Conservation (phyloP, 768 basidiomycete genomes). For the Rhodotorula sphaerocarpa region DNA sequence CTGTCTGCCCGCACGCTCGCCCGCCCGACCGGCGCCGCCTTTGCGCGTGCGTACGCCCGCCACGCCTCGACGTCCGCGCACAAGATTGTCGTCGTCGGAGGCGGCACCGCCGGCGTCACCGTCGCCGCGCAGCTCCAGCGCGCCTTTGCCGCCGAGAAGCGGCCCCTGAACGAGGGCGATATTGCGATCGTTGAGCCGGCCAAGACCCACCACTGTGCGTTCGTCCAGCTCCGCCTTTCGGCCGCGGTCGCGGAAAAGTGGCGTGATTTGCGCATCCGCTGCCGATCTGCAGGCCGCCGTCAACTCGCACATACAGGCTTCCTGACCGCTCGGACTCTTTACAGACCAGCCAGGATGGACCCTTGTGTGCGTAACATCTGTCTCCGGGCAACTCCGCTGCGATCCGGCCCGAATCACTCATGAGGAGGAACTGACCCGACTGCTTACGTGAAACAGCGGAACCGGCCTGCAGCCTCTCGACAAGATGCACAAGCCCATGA, state of each 20-base stretch:
- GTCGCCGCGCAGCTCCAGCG: constrained; percentile 82
- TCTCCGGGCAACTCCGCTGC: background rate
- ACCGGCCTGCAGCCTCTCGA: constrained; percentile 68
- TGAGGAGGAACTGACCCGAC: no score
- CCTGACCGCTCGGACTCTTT: no score
- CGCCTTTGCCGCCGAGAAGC: constrained; percentile 63
- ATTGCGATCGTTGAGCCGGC: constrained; percentile 78
- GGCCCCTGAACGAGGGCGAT: constrained; percentile 61
- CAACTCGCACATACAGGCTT: no score
- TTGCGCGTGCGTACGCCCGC: no score
- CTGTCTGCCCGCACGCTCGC: background rate
- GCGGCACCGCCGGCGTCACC: constrained; percentile 58
- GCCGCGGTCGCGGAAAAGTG: no score
- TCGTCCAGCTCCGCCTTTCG: background rate
- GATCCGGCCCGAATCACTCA: background rate
- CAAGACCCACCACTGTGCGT: constrained; percentile 76
- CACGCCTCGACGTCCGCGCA: constrained; percentile 36
- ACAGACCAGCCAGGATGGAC: constrained; percentile 76
- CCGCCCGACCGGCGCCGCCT: background rate
- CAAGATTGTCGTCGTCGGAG: constrained; percentile 80
- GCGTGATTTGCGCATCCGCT: background rate
- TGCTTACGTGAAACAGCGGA: no score
- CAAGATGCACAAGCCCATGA: constrained; percentile 56
- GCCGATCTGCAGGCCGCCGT: no score
- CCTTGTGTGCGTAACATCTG: constrained; percentile 40